Percentiles rank a stretch among this genome's conserved stretches.
phyloP scores from a whole-genome alignment of 495 filamentous ascomycete species.

The Ascodesmis nigricans region DNA sequence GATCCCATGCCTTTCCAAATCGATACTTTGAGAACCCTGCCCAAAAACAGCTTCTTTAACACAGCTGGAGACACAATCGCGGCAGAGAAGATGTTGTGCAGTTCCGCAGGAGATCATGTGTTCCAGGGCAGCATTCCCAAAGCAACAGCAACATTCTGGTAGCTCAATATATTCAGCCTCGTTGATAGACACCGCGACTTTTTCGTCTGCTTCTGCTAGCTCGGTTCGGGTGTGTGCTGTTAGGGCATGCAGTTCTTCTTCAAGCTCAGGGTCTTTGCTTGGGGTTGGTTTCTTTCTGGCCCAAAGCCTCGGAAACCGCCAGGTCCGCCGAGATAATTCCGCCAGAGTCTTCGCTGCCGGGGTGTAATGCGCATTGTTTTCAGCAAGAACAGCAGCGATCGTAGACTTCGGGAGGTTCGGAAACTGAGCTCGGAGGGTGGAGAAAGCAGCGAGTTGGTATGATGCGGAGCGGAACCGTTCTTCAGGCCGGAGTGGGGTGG shows the following conservation, averaged over 20 bases:
- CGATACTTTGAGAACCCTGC: constrained; percentile 53
- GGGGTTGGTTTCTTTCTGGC: constrained; percentile 41
- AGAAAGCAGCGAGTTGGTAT: no score
- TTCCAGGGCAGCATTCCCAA: constrained; percentile 53
- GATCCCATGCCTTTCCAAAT: constrained; percentile 35
- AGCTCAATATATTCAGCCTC: constrained; percentile 49
- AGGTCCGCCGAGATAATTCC: constrained; percentile 55
- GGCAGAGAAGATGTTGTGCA: constrained; percentile 63
- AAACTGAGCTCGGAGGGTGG: no score
- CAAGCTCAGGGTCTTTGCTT: constrained; percentile 58
- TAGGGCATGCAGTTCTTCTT: constrained; percentile 49
- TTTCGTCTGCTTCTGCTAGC: constrained; percentile 39
- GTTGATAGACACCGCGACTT: constrained; percentile 46
- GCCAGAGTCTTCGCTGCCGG: constrained; percentile 54
- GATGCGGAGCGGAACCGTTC: no score
- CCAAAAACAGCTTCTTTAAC: constrained; percentile 74
- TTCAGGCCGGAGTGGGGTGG: no score
- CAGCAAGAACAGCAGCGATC: constrained; percentile 72
- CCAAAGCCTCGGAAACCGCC: constrained; percentile 43
- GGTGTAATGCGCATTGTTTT: constrained; percentile 70
- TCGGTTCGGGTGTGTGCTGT: constrained; percentile 32
- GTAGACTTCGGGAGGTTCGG: constrained; percentile 54
- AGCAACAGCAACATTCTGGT: constrained; percentile 86
- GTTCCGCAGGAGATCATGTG: constrained; percentile 59
- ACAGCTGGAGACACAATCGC: constrained; percentile 55